Base-by-base conservation (phyloP, 2,329 filamentous ascomycete species). In the Aspergillus brunneoviolaceus region DNA sequence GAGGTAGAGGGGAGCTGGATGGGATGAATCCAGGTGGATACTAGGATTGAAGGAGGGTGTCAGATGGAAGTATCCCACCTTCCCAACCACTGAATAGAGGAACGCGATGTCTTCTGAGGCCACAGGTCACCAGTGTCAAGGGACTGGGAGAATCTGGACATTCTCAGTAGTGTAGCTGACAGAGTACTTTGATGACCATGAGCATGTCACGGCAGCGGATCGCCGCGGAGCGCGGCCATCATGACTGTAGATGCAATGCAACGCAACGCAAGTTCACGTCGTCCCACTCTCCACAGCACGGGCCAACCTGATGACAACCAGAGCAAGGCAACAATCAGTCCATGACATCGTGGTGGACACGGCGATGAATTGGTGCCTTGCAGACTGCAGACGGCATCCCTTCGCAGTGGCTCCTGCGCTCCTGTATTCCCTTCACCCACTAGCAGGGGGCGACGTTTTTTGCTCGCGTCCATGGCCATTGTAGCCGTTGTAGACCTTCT, bases 311-410 rank as follows among this genome's bases (percentile, higher is more conserved):
- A 29, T 55, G 52, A 55, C 47, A 54, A 25, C 33, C 31, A 21
- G 33, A 29, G 27, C 27, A 9, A 29, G 33, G 51, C 29, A 23
- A 23, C 14, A 6, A 53, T 19, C 42, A 21, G 48, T 47, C n/a
- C 39, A 45, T 55, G 53, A 55, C 53, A 49, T 55, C 53, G 16
- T 14, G 33, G 52, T 55, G 53, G 53, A 29, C 39, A 48, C 29
- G 16, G 19, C 3, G 11, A 31, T 31, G 42, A n/a, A 48, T 14
- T 5, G 39, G 47, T 49, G 57, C 60, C 60, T 61, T 61, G 60
- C 60, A 56, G 58, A 16, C 31, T 55, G 49, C 52, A 56, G 55
- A 16, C 42, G 51, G 49, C 52, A 61, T 59, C 56, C 51, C 60
- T 59, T 52, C 52, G 29, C 23, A 29, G 48, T 33, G 42, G 31